Evolutionary conservation across 208 protist species (phyloP).

Genomic region (Kentomonas sorsogonicus): DNA sequence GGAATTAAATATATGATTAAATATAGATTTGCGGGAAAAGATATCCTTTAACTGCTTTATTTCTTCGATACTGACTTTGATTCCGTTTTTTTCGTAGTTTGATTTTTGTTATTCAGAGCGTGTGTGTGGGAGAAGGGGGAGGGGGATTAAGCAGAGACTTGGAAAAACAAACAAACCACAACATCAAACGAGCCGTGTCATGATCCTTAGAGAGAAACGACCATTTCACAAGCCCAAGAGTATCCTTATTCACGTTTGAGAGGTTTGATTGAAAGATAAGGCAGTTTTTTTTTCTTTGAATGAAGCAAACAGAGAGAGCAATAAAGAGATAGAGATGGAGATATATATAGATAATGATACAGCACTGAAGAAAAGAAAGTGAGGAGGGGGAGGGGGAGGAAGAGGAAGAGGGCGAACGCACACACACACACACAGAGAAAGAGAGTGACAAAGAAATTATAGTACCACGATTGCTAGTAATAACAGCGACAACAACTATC

Average conservation of each 20-base stretch:
- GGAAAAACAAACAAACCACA: too few species aligned
- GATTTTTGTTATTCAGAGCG: too few species aligned
- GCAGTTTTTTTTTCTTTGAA: too few species aligned
- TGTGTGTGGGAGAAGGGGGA: too few species aligned
- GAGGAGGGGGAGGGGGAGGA: neutral
- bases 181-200: too few species aligned
- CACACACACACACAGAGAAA: neutral
- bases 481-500: neutral
- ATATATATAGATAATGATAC: neutral
- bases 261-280: too few species aligned
- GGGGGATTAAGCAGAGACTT: too few species aligned
- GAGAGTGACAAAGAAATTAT: neutral
- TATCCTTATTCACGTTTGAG: too few species aligned
- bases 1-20: too few species aligned
- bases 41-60: neutral
- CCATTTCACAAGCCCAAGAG: too few species aligned
- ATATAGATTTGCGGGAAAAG: neutral
- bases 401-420: neutral
- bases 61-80: neutral
- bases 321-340: neutral
- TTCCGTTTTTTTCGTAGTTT: neutral
- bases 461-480: neutral
- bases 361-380: neutral
- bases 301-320: neutral
- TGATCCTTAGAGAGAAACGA: too few species aligned